A percentile compares a stretch with the other conserved stretches of the same genome.
phyloP scores from a whole-genome alignment of 371 early-diverging fungal species.

The Massospora cicadina region DNA sequence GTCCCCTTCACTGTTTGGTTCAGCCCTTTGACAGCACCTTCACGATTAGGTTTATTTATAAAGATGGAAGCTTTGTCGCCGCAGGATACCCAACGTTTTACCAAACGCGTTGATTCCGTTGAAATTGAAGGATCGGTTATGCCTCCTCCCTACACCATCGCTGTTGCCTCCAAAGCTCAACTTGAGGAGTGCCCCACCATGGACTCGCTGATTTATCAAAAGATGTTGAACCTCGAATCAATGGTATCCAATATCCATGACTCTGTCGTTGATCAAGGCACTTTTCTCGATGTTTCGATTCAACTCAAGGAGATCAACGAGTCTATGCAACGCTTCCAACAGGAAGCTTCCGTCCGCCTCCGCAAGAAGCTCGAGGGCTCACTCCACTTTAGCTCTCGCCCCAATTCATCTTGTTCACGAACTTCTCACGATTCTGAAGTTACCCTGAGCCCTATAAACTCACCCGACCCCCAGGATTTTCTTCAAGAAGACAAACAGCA shows the following conservation, averaged over 20 bases:
- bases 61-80: background rate
- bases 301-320: slow-evolving; percentile 11
- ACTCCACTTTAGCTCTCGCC: background rate
- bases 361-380: slow-evolving; percentile 2
- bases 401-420: background rate
- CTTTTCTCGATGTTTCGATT: background rate
- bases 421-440: background rate
- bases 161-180: background rate
- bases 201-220: slow-evolving; percentile 8
- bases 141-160: background rate
- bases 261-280: background rate
- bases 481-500: background rate
- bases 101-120: background rate
- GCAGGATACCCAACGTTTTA: background rate
- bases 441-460: background rate
- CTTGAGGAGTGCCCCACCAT: background rate
- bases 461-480: background rate
- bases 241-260: slow-evolving; percentile 10
- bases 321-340: slow-evolving; percentile 7
- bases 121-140: background rate
- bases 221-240: slow-evolving; percentile 9
- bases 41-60: background rate
- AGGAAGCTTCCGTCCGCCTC: slow-evolving; percentile 9
- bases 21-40: background rate
- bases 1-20: background rate